Percentiles rank a stretch among this genome's conserved stretches.
Conservation (phyloP, 345 rosid genomes). For the Turnera subulata region DNA sequence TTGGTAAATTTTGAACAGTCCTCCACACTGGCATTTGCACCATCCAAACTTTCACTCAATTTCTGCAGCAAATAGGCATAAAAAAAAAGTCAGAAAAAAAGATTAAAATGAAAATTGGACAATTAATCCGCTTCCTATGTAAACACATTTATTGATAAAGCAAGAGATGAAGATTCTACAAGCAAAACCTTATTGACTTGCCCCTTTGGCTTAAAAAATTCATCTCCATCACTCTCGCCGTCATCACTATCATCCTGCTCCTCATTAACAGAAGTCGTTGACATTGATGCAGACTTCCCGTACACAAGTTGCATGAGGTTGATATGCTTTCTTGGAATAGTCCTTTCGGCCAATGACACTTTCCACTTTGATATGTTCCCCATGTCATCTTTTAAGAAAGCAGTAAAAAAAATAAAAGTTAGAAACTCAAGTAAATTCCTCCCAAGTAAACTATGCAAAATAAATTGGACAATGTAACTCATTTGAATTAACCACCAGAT, state of each 20-base stretch:
- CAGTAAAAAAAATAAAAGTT: constrained; percentile 12
- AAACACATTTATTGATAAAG: too few relatives aligned
- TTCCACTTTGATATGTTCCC: constrained; percentile 87
- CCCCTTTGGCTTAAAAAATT: constrained; percentile 83
- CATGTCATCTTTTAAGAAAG: constrained; percentile 39
- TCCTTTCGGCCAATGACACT: constrained; percentile 62
- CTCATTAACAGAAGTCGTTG: constrained; percentile 31
- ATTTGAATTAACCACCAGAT: too few relatives aligned
- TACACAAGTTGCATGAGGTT: constrained; percentile 84
- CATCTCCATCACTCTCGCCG: constrained; percentile 63
- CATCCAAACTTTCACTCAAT: constrained; percentile 38
- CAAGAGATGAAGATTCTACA: neutral
- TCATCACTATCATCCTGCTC: constrained; percentile 41
- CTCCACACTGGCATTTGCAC: constrained; percentile 39
- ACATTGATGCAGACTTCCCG: constrained; percentile 46
- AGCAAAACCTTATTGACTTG: constrained; percentile 56
- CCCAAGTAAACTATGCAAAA: neutral
- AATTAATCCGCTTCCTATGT: too few relatives aligned
- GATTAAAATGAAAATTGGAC: too few relatives aligned
- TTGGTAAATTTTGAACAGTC: constrained; percentile 72
- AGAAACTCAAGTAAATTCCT: constrained; percentile 10
- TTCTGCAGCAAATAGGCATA: constrained; percentile 41
- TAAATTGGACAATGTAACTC: neutral
- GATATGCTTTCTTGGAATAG: constrained; percentile 38
- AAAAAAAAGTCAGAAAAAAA: neutral